Base-by-base conservation (phyloP, 1,284 basidiomycete genomes). In the Irpex lacteus region DNA sequence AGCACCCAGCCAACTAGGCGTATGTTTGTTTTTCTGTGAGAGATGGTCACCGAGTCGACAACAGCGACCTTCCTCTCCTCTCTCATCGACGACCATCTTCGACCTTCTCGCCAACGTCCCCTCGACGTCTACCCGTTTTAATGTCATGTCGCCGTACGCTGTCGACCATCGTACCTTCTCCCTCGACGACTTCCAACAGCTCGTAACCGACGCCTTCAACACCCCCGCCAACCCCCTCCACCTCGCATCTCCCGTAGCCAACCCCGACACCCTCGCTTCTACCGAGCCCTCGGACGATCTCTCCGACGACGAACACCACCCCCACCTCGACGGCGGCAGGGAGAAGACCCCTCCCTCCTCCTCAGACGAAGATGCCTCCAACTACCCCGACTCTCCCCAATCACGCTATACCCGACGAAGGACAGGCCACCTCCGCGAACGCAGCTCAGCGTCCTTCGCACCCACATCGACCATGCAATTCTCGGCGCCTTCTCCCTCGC, bases 101-200 rank as follows among this genome's bases (percentile, higher is more conserved):
- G 19, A 13, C 52, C 52, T 19, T 11, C 21, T 19, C 19, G 11
- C 32, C n/a, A 5, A 32, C 54, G 54, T 32, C 6, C 21, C 13
- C 54, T 36, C 32, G 26, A 19, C n/a, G 50, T 32, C 11, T 1
- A 32, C 54, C n/a, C 52, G 18, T 1, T 1, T 34, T 1, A 0
- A 19, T 32, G 19, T 19, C 52, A 19, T 32, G 52, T 13, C 52
- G 52, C 19, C 18, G 15, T 53, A 9, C 54, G 18, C 19, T 47
- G 26, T 9, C 19, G 49, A 60, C 62, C 47, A 40, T 36, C 57
- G 9, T 3, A n/a, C 52, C 54, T 59, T 63, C 53, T 60, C 59
- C 52, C 34, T 65, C 37, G 60, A 58, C 52, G 65, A 66, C 60
- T 66, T 66, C 37, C 61, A 66, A 55, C 61, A 55, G 38, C 65